A percentile compares a stretch with the other conserved stretches of the same genome.
These are phyloP conservation scores for Vaccinium macrocarpon DNA, from an alignment of 148 eudicot genomes.

Conservation along the genomic window DNA sequence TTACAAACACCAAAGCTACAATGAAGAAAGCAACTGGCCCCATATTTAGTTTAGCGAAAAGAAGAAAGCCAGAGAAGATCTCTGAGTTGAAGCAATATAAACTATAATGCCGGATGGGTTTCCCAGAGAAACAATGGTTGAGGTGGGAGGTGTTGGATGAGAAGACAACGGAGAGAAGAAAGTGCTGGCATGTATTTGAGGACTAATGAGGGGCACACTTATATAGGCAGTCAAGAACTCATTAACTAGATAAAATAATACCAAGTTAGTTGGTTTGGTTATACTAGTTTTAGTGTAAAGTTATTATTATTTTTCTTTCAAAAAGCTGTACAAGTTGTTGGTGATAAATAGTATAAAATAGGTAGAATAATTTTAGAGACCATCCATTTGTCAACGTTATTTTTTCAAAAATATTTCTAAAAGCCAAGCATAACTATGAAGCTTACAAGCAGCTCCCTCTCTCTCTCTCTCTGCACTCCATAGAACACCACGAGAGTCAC, in stretches of 20 bases:
- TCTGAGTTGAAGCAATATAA: slow-evolving; percentile 3
- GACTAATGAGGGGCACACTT: slow-evolving; percentile 36
- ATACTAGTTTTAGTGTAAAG: slow-evolving; percentile 31
- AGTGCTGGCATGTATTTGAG: slow-evolving; percentile 55
- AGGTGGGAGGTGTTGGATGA: not conserved
- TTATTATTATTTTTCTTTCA: slow-evolving; percentile 53
- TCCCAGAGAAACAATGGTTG: not conserved
- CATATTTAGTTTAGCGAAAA: slow-evolving; percentile 28
- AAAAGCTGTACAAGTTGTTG: slow-evolving; percentile 61
- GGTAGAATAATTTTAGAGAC: slow-evolving; percentile 34
- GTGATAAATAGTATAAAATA: slow-evolving; percentile 38
- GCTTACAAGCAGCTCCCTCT: slow-evolving; percentile 63
- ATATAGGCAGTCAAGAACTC: slow-evolving; percentile 50
- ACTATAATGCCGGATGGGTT: slow-evolving; percentile 8
- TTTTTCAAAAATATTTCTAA: slow-evolving; percentile 34
- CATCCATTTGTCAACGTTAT: slow-evolving; percentile 51
- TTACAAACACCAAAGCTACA: slow-evolving; percentile 26
- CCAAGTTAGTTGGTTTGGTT: slow-evolving; percentile 21
- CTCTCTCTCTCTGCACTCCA: slow-evolving; percentile 19
- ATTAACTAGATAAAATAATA: slow-evolving; percentile 39
- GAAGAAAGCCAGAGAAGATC: slow-evolving; percentile 16
- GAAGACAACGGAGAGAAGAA: slow-evolving; percentile 15
- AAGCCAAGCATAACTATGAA: slow-evolving; percentile 70
- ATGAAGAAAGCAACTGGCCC: slow-evolving; percentile 35
- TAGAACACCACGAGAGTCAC: slow-evolving; percentile 23